Evolutionary conservation across 208 protist genomes (phyloP).

Genomic region (Crithidia fasciculata): DNA sequence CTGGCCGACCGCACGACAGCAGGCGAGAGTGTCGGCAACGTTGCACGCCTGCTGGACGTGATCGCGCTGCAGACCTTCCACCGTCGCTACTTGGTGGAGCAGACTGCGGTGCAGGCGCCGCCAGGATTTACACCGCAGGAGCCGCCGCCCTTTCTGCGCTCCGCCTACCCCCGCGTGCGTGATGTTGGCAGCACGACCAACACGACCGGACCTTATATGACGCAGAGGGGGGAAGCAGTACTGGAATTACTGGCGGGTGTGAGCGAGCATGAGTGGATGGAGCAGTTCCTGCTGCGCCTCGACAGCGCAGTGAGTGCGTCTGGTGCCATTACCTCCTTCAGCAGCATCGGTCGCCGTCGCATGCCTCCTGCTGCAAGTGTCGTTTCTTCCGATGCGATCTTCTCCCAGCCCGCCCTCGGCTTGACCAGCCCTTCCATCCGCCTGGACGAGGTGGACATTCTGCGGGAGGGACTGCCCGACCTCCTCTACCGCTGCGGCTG

Average conservation of each 20-base stretch:
- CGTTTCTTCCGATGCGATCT: background rate
- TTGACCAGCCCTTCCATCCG: slow-evolving; percentile 5
- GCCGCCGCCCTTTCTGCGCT: slow-evolving; percentile 63
- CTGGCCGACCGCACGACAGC: slow-evolving; percentile 45
- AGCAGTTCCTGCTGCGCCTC: slow-evolving; percentile 27
- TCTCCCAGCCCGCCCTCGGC: background rate
- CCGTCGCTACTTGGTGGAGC: slow-evolving; percentile 42
- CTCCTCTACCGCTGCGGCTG: slow-evolving; percentile 50
- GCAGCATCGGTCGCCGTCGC: background rate
- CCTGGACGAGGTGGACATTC: slow-evolving; percentile 57
- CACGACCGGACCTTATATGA: too few relatives aligned
- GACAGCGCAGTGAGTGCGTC: background rate
- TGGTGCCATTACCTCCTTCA: background rate
- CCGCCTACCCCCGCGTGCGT: slow-evolving; percentile 71
- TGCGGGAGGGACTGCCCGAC: slow-evolving; percentile 69
- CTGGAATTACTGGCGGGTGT: background rate
- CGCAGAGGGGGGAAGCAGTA: background rate
- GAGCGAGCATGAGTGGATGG: slow-evolving; percentile 34
- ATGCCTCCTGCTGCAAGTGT: background rate
- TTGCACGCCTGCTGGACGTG: slow-evolving; percentile 40
- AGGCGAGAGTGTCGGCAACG: slow-evolving; percentile 44
- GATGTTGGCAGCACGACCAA: slow-evolving; percentile 9
- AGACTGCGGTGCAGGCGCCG: slow-evolving; percentile 61
- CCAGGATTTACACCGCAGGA: slow-evolving; percentile 59
- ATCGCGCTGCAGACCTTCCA: slow-evolving; percentile 60